Base-by-base conservation (phyloP, 2,329 filamentous ascomycete species). In the Colletotrichum gigasporum region DNA sequence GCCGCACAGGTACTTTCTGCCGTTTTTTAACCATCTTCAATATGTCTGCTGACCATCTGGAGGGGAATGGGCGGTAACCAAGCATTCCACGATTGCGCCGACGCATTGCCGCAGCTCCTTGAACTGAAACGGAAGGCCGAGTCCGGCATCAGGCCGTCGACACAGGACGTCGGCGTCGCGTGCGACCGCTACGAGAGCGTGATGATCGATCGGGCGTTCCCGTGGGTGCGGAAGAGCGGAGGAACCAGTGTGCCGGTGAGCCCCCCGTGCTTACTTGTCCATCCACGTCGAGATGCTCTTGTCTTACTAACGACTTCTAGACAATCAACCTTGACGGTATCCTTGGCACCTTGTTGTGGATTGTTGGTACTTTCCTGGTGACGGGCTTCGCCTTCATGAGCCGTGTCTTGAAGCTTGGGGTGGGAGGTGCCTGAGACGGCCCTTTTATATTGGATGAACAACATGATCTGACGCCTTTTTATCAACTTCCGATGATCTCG, bases 401-500 rank as follows among this genome's bases (percentile, higher is more conserved):
- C 6, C 47, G 34, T 4, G 14, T 44, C 0, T 10, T 42, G 18
- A 34, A 24, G 26, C 28, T 20, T 32, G 35, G 24, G 7, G 14
- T 34, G 1, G 44, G 69, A 64, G 32, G 11, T 6, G 14, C 10
- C 7, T 20, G 34, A 28, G n/a, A n/a, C n/a, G n/a, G n/a, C n/a
- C n/a, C n/a, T n/a, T n/a, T n/a, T n/a, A n/a, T n/a, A n/a, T n/a
- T n/a, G n/a, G n/a, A n/a, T n/a, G n/a, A n/a, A n/a, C n/a, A n/a
- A n/a, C n/a, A n/a, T n/a, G n/a, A n/a, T n/a, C n/a, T n/a, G n/a
- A n/a, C n/a, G n/a, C n/a, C n/a, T n/a, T n/a, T n/a, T n/a, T n/a
- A n/a, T 61, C 20, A 64, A 4, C 41, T 50, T 4, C 56, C 41
- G 30, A 41, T 20, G n/a, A 67, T 66, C 34, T 72, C 69, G 1